A percentile compares a stretch with the other conserved stretches of the same genome.
phyloP scores from a whole-genome alignment of 768 basidiomycete genomes.

The Russula olivacea region DNA sequence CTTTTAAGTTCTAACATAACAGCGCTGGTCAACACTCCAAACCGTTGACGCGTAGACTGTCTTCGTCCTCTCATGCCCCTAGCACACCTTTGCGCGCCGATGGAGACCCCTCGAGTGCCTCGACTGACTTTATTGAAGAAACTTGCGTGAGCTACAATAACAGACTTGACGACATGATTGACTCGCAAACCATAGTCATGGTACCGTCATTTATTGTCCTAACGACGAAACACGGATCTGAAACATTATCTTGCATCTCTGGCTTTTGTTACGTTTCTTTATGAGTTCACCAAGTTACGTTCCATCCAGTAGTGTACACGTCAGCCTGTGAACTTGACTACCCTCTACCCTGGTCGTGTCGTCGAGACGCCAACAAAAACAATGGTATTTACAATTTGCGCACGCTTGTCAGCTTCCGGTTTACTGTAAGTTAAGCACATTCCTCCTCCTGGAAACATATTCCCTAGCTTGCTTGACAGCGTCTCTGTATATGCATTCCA shows the following conservation, averaged over 20 bases:
- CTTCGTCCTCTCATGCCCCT: neutral
- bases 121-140: neutral
- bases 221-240: neutral
- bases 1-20: neutral
- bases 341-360: slow-evolving; percentile 8
- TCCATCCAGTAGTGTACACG: no score
- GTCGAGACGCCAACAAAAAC: neutral
- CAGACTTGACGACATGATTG: neutral
- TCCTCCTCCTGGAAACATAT: neutral
- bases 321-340: neutral
- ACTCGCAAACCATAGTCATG: neutral
- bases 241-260: slow-evolving; percentile 1
- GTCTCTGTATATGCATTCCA: neutral
- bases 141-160: no score
- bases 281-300: no score
- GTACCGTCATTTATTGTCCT: neutral
- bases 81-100: neutral
- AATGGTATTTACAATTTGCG: neutral
- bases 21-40: neutral
- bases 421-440: neutral
- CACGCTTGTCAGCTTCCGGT: neutral
- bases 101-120: no score
- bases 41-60: neutral
- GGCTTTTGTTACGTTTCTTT: neutral
- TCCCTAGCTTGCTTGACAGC: no score